Base-by-base conservation (phyloP, 1,139 yeast species). In the Suhomyces bokatorum region DNA sequence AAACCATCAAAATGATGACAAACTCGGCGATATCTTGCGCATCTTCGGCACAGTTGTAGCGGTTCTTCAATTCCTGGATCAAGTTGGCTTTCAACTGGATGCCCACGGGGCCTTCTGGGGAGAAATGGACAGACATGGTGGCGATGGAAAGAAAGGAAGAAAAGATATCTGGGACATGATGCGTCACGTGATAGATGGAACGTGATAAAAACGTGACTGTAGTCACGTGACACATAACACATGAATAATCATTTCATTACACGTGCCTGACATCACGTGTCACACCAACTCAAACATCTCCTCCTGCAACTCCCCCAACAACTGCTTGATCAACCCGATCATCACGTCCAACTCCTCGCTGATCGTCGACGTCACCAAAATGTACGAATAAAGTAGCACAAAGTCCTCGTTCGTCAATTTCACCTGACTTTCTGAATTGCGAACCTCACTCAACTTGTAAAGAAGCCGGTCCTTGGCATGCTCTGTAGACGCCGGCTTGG, bases 21-120 rank as follows among this genome's bases (percentile, higher is more conserved):
- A 81, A 89, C 60, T 89, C 96, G 13, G 96, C 88, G 34, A 87
- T 85, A 59, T 85, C 89, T 37, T 73, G 80, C 28, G 88, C 82
- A 60, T 88, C 95, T 49, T 86, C 95, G 7, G 62, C 62, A 17
- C 66, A 60, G 47, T 56, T 58, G 54, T 54, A 73, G 45, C 70
- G 63, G 44, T 60, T 67, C 40, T 60, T 61, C 44, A 74, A 60
- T 55, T 74, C 78, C 35, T 64, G 66, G 16, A 63, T 60, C 48
- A 73, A 61, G 42, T 67, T 63, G 12, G 63, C 62, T 52, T 64
- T 69, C 42, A 73, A 59, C 54, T 66, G 66, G 42, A 63, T 54
- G 28, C 75, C 78, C 29, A 72, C 62, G n/a, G 71, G 64, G 35
- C 75, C 73, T 44, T 73, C 76, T 31, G 77, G 73, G 46, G 67